These are phyloP conservation scores for Amanita molliuscula DNA, from an alignment of 768 basidiomycete genomes.

Conservation along the genomic window DNA sequence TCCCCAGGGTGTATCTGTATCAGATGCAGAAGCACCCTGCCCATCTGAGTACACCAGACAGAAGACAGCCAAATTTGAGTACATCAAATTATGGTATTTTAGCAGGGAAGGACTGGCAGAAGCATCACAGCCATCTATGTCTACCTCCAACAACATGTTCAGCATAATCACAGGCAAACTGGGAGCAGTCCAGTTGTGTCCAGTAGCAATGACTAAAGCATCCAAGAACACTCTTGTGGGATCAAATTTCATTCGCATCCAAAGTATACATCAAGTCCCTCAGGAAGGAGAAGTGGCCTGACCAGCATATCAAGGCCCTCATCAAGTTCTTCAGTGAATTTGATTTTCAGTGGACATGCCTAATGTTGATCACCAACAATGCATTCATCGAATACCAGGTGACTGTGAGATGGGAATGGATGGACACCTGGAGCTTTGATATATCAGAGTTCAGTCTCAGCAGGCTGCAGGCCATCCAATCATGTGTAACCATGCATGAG, in stretches of 20 bases:
- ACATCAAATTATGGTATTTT: constrained; percentile 7
- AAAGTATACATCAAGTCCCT: background rate
- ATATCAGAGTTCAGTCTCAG: background rate
- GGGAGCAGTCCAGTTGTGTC: background rate
- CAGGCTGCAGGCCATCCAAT: background rate
- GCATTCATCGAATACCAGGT: constrained; percentile 1
- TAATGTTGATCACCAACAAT: background rate
- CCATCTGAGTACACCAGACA: constrained; percentile 10
- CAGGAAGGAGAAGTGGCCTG: background rate
- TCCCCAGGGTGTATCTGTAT: background rate
- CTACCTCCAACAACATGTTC: constrained; percentile 5
- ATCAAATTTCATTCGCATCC: background rate
- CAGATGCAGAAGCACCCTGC: background rate
- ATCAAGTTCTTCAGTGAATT: constrained; percentile 1
- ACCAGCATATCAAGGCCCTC: background rate
- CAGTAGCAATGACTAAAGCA: constrained; percentile 2
- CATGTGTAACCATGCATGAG: background rate
- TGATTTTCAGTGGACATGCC: background rate
- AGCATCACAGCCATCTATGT: background rate
- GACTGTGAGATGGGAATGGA: background rate
- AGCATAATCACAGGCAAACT: constrained; percentile 1
- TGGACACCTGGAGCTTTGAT: background rate
- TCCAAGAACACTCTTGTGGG: constrained; percentile 1
- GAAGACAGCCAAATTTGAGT: background rate
- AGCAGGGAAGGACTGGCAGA: too few relatives aligned